Percentiles rank a stretch among this genome's conserved stretches.
Conservation (phyloP, 2,329 filamentous ascomycete species). For the Metarhizium humberi region DNA sequence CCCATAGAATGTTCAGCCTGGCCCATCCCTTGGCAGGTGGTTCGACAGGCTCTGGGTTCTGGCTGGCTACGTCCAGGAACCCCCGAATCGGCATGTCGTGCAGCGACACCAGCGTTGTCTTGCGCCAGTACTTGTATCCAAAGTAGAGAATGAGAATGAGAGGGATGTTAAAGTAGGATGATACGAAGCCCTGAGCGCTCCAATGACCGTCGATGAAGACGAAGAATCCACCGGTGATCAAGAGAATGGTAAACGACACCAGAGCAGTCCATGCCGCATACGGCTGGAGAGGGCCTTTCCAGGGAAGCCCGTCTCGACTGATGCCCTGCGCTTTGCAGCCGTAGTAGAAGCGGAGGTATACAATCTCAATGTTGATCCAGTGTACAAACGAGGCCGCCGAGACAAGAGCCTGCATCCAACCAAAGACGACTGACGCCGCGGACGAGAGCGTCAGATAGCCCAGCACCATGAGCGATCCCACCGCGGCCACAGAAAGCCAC, state of each 20-base stretch:
- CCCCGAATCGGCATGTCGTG: conserved; percentile 11
- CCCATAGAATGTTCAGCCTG: conserved; percentile 12
- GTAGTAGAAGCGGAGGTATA: conserved; percentile 41
- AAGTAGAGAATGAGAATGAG: conserved; percentile 46
- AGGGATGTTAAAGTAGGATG: conserved; percentile 46
- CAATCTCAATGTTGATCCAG: conserved; percentile 41
- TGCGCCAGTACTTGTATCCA: conserved; percentile 40
- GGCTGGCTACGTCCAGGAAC: conserved; percentile 9
- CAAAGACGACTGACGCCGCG: conserved; percentile 49
- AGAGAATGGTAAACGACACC: conserved; percentile 43
- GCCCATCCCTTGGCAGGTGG: conserved; percentile 8
- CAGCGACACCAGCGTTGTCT: conserved; percentile 10
- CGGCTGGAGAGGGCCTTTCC: conserved; percentile 37
- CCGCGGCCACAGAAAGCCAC: conserved; percentile 33
- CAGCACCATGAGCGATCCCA: conserved; percentile 46
- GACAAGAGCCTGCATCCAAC: conserved; percentile 56
- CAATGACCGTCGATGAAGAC: conserved; percentile 57
- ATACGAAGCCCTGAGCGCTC: conserved; percentile 48
- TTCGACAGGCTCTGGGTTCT: conserved; percentile 5
- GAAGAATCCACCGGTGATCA: conserved; percentile 60
- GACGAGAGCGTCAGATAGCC: conserved; percentile 55
- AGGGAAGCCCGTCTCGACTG: conserved; percentile 33
- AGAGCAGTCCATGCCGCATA: conserved; percentile 52
- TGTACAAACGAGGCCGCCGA: conserved; percentile 44
- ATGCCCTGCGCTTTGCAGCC: conserved; percentile 41